Evolutionary conservation across 2,329 filamentous ascomycete species (phyloP), one percentile per base, ranked within the genome.

Genomic region (Cladosporium sp.): DNA sequence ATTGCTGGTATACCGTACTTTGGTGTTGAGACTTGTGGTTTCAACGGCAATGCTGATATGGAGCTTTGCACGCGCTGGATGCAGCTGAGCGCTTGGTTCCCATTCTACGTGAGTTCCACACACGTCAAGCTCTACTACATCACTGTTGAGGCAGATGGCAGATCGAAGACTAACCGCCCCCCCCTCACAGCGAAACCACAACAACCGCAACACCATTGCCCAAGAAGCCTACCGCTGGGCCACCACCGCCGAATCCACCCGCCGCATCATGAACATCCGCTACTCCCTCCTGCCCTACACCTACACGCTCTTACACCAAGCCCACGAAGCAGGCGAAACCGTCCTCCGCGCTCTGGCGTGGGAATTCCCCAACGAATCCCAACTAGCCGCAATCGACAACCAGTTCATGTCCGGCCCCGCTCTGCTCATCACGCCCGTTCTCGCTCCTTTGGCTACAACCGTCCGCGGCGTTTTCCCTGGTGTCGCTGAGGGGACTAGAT

Each of bases 221-320:
- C 63, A 74, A 49, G 72, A 74, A 58, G 70, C 71, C 11, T 74
- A 72, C 65, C 66, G 69, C 8, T 76, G 73, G 73, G 59, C 70
- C 0, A 67, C 66, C 1, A 70, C 69, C 1, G 70, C 71, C 10
- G 71, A 71, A 23, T 66, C 71, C 2, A 72, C 72, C 0, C 67
- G 70, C n/a, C 66, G 67, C 11, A 69, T 70, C 58, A 74, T 73
- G 71, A 68, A 71, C 48, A 71, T 74, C 28, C 68, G 72, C 18
- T 73, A 72, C 61, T 66, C 63, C 3, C 63, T 74, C 30, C 67
- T 73, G 3, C 70, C 70, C 0, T 74, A 74, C 67, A 70, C 65
- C 5, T 73, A 74, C 64, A 74, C 71, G 6, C 66, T 73, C 16
- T 74, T 74, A 67, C 67, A 72, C 67, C 18, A 67, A 16, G 71